phyloP scores from a whole-genome alignment of 345 rosid genomes.

The Lumnitzera racemosa region DNA sequence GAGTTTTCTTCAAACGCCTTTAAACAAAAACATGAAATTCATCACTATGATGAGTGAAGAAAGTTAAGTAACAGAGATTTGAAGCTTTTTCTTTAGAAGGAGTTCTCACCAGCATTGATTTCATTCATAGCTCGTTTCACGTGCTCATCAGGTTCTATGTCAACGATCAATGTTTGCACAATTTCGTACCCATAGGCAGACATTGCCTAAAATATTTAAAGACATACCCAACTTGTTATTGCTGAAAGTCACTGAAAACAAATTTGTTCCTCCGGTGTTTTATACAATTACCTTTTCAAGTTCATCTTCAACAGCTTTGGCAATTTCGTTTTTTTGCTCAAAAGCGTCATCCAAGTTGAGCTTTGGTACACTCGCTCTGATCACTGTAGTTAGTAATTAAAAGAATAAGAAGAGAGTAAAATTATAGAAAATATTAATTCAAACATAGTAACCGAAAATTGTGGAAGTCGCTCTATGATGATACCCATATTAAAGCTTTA shows the following conservation, averaged over 20 bases:
- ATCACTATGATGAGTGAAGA: background rate
- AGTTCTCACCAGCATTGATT: conserved; percentile 17
- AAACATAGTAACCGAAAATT: background rate
- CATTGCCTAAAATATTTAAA: conserved; percentile 10
- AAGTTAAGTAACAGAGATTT: background rate
- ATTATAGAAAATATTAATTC: background rate
- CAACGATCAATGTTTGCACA: conserved; percentile 21
- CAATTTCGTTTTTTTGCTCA: conserved; percentile 19
- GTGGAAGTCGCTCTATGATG: too few relatives aligned
- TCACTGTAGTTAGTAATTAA: background rate
- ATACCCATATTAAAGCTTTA: background rate
- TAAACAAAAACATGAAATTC: too few relatives aligned
- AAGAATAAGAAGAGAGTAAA: background rate
- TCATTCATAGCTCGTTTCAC: conserved; percentile 27
- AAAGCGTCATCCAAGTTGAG: conserved; percentile 9
- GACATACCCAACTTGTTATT: too few relatives aligned
- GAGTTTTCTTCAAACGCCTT: too few relatives aligned
- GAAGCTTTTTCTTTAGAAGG: too few relatives aligned
- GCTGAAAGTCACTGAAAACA: too few relatives aligned
- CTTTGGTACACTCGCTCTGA: conserved; percentile 14
- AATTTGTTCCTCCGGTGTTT: background rate
- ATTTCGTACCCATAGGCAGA: conserved; percentile 23
- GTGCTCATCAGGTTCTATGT: conserved; percentile 22
- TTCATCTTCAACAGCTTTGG: conserved; percentile 17
- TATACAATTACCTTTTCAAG: conserved; percentile 12